Conservation (phyloP, 2,329 filamentous ascomycete species). For the Thelonectria blattea region DNA sequence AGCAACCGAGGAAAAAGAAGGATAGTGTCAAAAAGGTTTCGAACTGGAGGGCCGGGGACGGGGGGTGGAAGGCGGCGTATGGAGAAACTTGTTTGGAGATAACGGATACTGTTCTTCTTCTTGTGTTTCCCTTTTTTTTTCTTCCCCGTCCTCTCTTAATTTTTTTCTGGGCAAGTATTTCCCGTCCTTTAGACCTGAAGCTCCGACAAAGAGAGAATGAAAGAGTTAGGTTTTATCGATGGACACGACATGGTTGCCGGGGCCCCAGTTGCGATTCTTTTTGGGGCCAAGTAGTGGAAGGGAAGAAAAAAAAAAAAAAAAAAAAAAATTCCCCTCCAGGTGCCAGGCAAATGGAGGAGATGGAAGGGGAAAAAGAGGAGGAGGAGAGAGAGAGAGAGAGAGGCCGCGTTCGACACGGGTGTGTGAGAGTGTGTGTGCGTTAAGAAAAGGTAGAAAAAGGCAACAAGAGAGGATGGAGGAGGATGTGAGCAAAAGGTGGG, state of each 20-base stretch:
- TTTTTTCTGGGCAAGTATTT: no score
- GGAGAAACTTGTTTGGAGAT: background rate
- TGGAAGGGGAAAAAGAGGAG: background rate
- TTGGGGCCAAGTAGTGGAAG: constrained; percentile 20
- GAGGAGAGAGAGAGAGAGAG: background rate
- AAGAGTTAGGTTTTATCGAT: constrained; percentile 40
- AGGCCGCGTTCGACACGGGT: constrained; percentile 24
- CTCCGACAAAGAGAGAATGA: constrained; percentile 39
- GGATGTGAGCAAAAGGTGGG: background rate
- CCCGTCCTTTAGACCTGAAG: constrained; percentile 25
- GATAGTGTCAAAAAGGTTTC: constrained; percentile 2
- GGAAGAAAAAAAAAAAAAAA: background rate
- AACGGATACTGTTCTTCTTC: background rate
- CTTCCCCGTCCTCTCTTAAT: no score
- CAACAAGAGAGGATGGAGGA: background rate
- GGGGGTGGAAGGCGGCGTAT: background rate
- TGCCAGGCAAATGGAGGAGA: no score
- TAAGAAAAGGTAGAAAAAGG: background rate
- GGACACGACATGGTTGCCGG: constrained; percentile 40
- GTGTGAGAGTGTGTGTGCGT: constrained; percentile 32
- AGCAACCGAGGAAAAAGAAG: background rate
- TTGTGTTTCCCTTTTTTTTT: background rate
- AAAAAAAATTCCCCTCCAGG: no score
- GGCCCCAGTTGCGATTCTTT: constrained; percentile 34
- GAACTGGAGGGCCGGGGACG: background rate